Evolutionary conservation across 306 rosid species (phyloP), one percentile per base, ranked within the genome.

Genomic region (Luffa aegyptiaca): DNA sequence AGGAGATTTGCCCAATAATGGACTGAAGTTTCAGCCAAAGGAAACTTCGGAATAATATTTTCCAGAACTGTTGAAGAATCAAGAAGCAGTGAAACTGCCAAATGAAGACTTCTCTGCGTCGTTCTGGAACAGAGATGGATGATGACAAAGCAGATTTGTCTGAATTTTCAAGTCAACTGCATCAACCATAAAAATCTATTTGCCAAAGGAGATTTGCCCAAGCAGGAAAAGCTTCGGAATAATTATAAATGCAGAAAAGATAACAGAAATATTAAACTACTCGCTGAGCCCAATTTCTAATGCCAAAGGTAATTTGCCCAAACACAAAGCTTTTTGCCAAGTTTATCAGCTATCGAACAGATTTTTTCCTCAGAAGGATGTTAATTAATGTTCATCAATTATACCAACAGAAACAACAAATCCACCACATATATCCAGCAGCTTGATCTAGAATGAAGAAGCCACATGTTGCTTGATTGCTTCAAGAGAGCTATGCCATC

Each of bases 251-350:
- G 36, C 72, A 49, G 31, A 77, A 61, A 76, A 70, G 35, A 64
- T 44, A 78, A 79, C 75, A 77, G 75, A 79, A 62, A 72, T 76
- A 72, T 79, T 79, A 79, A 41, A 63, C 81, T 70, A 88, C 77
- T 88, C 57, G 82, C 64, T 55, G 72, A 79, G 78, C 51, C 85
- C 55, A 79, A 84, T 82, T 77, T 61, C 84, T 80, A 59, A 81
- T 88, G 92, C 98, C 97, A 91, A 92, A 90, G 97, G 92, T 92
- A 96, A 89, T 88, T 85, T 93, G 92, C 93, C 97, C 94, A 81
- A 59, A 75, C 26, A 56, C 3, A 79, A 86, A 83, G 78, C 85
- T 82, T 51, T 81, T 79, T 55, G 78, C 79, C 80, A 55, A 37
- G 68, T 63, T 75, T 81, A 20, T 68, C 81, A 63, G 71, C 64